These are phyloP conservation scores for Apophysomyces elegans DNA, from an alignment of 371 early-diverging fungal genomes.

Conservation along the genomic window DNA sequence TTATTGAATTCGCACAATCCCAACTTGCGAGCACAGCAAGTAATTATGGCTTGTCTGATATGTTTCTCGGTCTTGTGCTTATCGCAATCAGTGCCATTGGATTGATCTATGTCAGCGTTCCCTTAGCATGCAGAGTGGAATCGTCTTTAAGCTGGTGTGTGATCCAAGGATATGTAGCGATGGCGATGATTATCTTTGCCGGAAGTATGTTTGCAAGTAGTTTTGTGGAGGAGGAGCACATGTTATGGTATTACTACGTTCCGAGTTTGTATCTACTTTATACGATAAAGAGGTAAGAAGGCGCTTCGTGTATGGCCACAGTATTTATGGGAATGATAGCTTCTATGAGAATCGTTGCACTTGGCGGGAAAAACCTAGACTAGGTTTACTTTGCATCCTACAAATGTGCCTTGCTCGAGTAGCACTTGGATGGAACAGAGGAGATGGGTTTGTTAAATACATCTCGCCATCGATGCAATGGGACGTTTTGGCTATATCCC, in stretches of 20 bases:
- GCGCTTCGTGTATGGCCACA: constrained; percentile 21
- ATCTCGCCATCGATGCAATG: constrained; percentile 18
- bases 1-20: constrained; percentile 48
- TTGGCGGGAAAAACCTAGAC: constrained; percentile 29
- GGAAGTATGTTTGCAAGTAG: constrained; percentile 71
- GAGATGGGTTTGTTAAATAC: constrained; percentile 1
- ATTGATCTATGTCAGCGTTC: constrained; percentile 1
- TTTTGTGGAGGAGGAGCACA: constrained; percentile 80
- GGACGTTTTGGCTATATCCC: constrained; percentile 23
- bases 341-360: background rate
- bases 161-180: constrained; percentile 27
- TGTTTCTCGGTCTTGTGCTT: constrained; percentile 50
- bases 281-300: constrained; percentile 51
- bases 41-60: constrained; percentile 55
- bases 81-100: constrained; percentile 19
- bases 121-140: background rate
- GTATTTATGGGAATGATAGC: constrained; percentile 1
- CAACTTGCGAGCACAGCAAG: constrained; percentile 57
- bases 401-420: constrained; percentile 20
- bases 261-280: constrained; percentile 60
- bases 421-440: background rate
- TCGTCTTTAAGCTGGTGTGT: constrained; percentile 13
- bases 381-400: constrained; percentile 28
- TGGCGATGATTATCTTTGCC: constrained; percentile 49
- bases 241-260: constrained; percentile 73